Base-by-base conservation (phyloP, 1,284 basidiomycete genomes). In the Ceraceosorus guamensis region DNA sequence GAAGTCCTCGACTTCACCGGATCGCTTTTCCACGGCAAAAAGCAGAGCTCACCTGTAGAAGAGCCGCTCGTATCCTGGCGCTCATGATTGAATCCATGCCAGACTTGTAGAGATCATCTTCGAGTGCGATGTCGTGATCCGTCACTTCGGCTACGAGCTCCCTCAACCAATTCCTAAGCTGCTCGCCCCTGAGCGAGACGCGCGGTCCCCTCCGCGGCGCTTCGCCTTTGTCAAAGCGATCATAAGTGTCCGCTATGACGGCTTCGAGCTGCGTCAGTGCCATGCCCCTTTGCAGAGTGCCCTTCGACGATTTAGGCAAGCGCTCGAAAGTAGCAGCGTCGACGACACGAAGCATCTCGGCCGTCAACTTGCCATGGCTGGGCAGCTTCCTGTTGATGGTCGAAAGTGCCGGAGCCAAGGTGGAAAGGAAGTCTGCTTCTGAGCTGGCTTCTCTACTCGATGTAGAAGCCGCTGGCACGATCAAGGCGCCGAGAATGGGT, bases 1-100 rank as follows among this genome's bases (percentile, higher is more conserved):
- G n/a, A n/a, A n/a, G n/a, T n/a, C 37, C n/a, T 41, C 37, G 37
- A 41, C 37, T 41, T 41, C 37, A n/a, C n/a, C n/a, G n/a, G 8
- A 41, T 8, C 37, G 8, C 37, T n/a, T 41, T 41, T 8, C 37
- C n/a, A 41, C n/a, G 37, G 37, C 37, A 41, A n/a, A 41, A 8
- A 41, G 8, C 32, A 60, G 33, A 32, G 5, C n/a, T 59, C 62
- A 35, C 62, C 48, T 62, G 65, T 50, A 61, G 60, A 11, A 70
- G 48, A 10, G 58, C 64, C 10, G 66, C 62, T 4, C 65, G 56
- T 32, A 70, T 63, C 3, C 66, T 46, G 11, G 60, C 62, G 3
- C 64, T 62, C 47, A 60, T 62, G 44, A 70, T 62, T 41, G 66
- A 68, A 43, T 70, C 68, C 0, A 70, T 53, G 1, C 68, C 68